Conservation (phyloP, 306 rosid species). For the Rosa persica region DNA sequence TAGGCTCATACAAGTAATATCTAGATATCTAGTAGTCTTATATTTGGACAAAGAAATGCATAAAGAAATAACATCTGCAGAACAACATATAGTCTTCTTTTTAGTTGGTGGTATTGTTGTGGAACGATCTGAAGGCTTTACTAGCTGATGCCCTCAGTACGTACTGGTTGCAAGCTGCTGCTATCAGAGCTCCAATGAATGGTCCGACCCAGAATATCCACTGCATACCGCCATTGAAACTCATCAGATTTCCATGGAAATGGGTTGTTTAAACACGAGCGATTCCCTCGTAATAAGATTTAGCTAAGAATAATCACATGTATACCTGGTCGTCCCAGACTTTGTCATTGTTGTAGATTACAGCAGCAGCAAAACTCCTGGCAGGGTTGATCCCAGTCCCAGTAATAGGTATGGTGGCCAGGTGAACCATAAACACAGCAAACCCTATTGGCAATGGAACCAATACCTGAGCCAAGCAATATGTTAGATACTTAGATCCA, state of each 20-base stretch:
- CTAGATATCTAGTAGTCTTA: background rate
- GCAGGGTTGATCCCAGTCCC: slow-evolving; percentile 29
- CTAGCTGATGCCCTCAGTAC: slow-evolving; percentile 4
- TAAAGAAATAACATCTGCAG: background rate
- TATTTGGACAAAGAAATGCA: background rate
- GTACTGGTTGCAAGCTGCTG: slow-evolving; percentile 14
- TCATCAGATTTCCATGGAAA: background rate
- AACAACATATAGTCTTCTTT: background rate
- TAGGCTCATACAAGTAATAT: background rate
- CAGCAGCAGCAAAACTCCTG: slow-evolving; percentile 24
- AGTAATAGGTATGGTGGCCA: slow-evolving; percentile 25
- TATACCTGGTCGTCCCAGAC: slow-evolving; percentile 17
- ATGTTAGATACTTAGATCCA: background rate
- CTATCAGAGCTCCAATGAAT: slow-evolving; percentile 16
- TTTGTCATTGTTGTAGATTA: slow-evolving; percentile 15
- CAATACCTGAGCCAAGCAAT: slow-evolving; percentile 6
- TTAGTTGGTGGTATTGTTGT: slow-evolving; percentile 15
- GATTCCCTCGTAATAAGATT: background rate
- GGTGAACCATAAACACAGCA: slow-evolving; percentile 27
- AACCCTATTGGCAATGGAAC: slow-evolving; percentile 20
- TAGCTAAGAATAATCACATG: background rate
- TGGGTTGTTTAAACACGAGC: background rate
- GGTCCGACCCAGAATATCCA: slow-evolving; percentile 34
- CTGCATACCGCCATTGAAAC: background rate
- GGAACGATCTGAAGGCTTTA: slow-evolving; percentile 7